Evolutionary conservation across 2,329 filamentous ascomycete genomes (phyloP), one percentile per base, ranked within the genome.

Genomic region (Botrytis deweyae): DNA sequence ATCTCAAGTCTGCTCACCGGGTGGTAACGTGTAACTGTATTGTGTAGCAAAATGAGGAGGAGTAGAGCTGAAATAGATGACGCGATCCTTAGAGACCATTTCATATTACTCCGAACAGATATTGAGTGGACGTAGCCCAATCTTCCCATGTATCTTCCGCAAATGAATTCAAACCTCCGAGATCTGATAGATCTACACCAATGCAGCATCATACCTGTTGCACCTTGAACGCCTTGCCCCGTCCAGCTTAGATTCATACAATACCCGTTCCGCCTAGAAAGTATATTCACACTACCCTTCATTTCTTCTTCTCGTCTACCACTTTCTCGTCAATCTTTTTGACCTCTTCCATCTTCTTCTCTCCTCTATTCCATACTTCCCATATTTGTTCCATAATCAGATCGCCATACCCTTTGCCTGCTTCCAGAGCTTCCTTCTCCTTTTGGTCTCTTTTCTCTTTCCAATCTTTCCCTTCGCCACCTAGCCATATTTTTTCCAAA

Each of bases 401-500:
- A 74, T 81, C 82, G 22, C 80, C 80, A 79, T 84, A 85, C 4
- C 80, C 81, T 77, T 82, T 84, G 63, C 79, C 80, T 58, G 81
- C 78, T 70, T 81, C 80, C 74, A 82, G 67, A n/a, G 80, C 80
- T 75, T 78, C 77, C 74, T 80, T 79, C 66, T 80, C 79, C 42
- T 78, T 80, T 72, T 78, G 71, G 59, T 80, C 76, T 74, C 80
- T 79, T 76, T 81, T 80, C 74, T 79, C 79, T 68, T 81, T 78
- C 75, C 79, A 80, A 74, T 80, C 80, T 72, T 83, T 73, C n/a
- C 81, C 81, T 80, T 89, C 88, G 55, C 84, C 84, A 49, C 88
- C 89, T 85, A 89, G 87, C 89, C 88, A 90, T 25, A 90, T 80
- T 76, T 84, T 84, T 75, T 86, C 82, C 72, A 88, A 58, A 7